Evolutionary conservation across 352 stramenopile species (phyloP).

Genomic region (Globisporangium middletonii): DNA sequence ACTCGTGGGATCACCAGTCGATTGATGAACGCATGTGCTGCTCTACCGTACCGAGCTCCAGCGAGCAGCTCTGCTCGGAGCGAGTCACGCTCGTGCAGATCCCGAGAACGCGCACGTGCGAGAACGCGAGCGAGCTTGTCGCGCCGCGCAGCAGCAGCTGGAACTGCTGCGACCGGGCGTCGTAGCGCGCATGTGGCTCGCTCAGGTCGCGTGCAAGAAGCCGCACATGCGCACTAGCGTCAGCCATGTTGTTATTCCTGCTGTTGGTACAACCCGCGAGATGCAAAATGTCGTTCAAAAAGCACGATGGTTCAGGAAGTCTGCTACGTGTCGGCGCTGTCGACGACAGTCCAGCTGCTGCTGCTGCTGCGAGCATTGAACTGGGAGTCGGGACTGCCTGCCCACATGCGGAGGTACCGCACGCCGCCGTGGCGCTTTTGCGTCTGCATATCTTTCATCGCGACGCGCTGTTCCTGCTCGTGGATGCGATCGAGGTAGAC

Average conservation of each 20-base stretch:
- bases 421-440: constrained; percentile 60
- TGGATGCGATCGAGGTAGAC: constrained; percentile 57
- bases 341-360: too few relatives aligned
- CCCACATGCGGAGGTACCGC: constrained; percentile 76
- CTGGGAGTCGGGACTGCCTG: constrained; percentile 67
- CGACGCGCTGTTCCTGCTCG: constrained; percentile 47
- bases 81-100: constrained; percentile 14
- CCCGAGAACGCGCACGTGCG: constrained; percentile 25
- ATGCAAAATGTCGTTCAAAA: background rate
- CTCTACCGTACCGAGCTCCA: constrained; percentile 24
- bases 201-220: constrained; percentile 28
- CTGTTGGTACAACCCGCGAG: background rate
- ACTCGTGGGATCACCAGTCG: background rate
- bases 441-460: constrained; percentile 46
- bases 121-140: constrained; percentile 7
- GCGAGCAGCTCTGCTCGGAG: constrained; percentile 13
- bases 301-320: too few relatives aligned
- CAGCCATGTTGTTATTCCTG: background rate
- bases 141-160: constrained; percentile 10
- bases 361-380: constrained; percentile 30
- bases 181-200: constrained; percentile 13
- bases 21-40: too few relatives aligned
- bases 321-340: too few relatives aligned
- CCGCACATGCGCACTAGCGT: constrained; percentile 8
- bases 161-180: constrained; percentile 16